These are phyloP conservation scores for Desmodesmus armatus DNA, from an alignment of 139 green algal species.

Conservation along the genomic window DNA sequence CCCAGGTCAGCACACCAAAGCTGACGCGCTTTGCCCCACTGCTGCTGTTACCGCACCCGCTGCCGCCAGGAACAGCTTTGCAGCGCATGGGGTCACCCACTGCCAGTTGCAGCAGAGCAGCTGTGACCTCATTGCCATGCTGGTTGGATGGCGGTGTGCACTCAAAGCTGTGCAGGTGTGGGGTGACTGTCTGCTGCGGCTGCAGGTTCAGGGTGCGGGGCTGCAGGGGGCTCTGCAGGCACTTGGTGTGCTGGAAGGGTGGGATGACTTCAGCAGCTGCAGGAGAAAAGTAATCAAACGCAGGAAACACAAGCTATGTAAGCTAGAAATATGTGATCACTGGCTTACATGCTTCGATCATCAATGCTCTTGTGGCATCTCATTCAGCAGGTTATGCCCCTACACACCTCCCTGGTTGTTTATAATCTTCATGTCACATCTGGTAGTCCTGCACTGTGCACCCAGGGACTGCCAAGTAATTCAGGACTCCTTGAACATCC, in stretches of 20 bases:
- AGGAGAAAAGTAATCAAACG: neutral
- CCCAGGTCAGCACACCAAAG: conserved; percentile 39
- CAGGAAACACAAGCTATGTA: too few relatives aligned
- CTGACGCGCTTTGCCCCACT: neutral
- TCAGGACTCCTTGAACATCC: too few relatives aligned
- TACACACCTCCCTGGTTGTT: too few relatives aligned
- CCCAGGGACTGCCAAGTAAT: too few relatives aligned
- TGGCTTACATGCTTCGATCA: too few relatives aligned
- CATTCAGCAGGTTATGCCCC: too few relatives aligned
- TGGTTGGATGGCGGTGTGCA: neutral
- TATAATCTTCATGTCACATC: too few relatives aligned
- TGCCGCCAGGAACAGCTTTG: conserved; percentile 12
- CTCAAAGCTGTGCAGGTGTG: conserved; percentile 25
- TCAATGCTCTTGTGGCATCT: too few relatives aligned
- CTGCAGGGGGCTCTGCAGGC: neutral
- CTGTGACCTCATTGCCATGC: neutral
- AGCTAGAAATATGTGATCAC: too few relatives aligned
- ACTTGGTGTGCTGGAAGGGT: conserved; percentile 1
- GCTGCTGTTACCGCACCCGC: conserved; percentile 5
- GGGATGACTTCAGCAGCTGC: conserved; percentile 26
- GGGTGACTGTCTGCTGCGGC: neutral
- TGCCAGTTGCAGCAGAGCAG: conserved; percentile 1
- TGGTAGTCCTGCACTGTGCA: too few relatives aligned
- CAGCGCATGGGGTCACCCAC: neutral
- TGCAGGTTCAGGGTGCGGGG: conserved; percentile 21